These are phyloP conservation scores for Conticribra weissflogii DNA, from an alignment of 108 stramenopile genomes.

Conservation along the genomic window DNA sequence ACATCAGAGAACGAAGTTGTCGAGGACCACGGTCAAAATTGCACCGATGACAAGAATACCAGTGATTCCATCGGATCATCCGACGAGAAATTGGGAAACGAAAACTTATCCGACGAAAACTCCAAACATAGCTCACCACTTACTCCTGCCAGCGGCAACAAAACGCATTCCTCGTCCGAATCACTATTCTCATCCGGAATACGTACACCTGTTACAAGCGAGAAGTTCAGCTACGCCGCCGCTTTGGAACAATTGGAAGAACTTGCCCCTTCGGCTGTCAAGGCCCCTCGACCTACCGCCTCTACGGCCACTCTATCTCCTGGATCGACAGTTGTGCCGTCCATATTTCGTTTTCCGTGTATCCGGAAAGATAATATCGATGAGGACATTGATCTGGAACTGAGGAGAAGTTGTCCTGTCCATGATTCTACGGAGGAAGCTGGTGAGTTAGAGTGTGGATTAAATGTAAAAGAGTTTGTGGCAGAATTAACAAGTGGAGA, in stretches of 20 bases:
- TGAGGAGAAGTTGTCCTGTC: no score
- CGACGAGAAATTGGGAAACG: neutral
- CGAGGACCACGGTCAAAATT: neutral
- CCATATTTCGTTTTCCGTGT: neutral
- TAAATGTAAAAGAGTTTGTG: no score
- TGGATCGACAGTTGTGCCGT: neutral
- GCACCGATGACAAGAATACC: neutral
- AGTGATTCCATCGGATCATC: neutral
- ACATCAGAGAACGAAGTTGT: neutral
- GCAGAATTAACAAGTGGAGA: no score
- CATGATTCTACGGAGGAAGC: no score
- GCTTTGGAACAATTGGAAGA: slow-evolving; percentile 30
- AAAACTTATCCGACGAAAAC: neutral
- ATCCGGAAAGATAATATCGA: no score
- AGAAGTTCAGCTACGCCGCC: slow-evolving; percentile 27
- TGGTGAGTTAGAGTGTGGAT: no score
- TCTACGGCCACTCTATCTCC: neutral
- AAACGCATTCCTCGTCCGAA: neutral
- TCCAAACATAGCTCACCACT: neutral
- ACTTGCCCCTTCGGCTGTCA: slow-evolving; percentile 18
- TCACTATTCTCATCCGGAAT: neutral
- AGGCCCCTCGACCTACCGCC: neutral
- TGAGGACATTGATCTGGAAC: no score
- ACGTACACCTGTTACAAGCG: neutral
- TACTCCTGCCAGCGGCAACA: neutral